Base-by-base conservation (phyloP, 352 stramenopile genomes). In the Phytophthora crassamura region DNA sequence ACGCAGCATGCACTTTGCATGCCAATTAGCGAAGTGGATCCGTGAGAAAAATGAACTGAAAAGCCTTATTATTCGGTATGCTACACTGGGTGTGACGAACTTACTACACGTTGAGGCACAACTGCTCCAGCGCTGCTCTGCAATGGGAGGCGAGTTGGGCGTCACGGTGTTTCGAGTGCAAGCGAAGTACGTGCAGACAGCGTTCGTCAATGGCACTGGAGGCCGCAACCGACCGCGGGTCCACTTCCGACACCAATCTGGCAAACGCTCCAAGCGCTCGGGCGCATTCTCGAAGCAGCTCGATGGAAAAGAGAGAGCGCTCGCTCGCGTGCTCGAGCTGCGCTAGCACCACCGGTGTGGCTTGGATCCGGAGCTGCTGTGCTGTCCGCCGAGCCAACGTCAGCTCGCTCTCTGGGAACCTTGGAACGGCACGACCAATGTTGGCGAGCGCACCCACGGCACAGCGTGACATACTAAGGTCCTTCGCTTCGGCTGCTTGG, bases 241-340 rank as follows among this genome's bases (percentile, higher is more conserved):
- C 69, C 11, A 78, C 50, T 35, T 75, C 69, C 1, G 78, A 69
- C 53, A 71, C 81, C n/a, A 89, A 52, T 56, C 72, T 72, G 38
- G 72, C 68, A 45, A 93, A 91, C 30, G 58, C 77, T 22, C 71
- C 65, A 5, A 91, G 68, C 14, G 82, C 83, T 45, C 83, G 82
- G 4, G 83, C 77, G 15, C 82, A 90, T 64, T 94, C 85, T n/a
- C 85, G 80, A 42, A 90, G 72, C 8, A 94, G 48, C 60, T 92
- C 83, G 32, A 94, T 76, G 22, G 85, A 80, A 62, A 88, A 90
- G 1, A 86, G 67, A 9, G 77, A 81, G 12, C 54, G 61, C 43
- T 78, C 52, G 22, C 53, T 87, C 25, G 79, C 75, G 30, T 87
- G 78, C 15, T 74, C 71, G 8, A 94, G 69, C 30, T 79, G 68